Percentiles rank a stretch among this genome's conserved stretches.
These are phyloP conservation scores for Pichia sp. DNA, from an alignment of 1,139 yeast species.

Conservation along the genomic window DNA sequence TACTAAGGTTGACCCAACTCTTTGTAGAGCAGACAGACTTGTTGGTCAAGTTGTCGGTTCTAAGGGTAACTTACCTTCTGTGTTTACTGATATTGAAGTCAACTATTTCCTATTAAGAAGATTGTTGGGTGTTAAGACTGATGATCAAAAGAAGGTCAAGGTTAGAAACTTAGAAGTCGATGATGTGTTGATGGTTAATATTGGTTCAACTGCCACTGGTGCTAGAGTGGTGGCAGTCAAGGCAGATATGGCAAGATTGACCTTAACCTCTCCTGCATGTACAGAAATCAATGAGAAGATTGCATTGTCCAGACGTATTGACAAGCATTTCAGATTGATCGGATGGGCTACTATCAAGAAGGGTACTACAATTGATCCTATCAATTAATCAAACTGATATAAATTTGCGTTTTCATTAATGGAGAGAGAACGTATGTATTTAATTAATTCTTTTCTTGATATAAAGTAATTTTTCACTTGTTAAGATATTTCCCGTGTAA, in stretches of 20 bases:
- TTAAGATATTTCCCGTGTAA: neutral
- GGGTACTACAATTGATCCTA: constrained; percentile 83
- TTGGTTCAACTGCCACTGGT: constrained; percentile 99
- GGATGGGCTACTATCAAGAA: constrained; percentile 99
- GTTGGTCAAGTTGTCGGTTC: constrained; percentile 99
- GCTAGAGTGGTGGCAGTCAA: constrained; percentile 97
- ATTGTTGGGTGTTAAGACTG: constrained; percentile 96
- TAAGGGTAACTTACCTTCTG: constrained; percentile 90
- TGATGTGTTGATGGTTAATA: constrained; percentile 97
- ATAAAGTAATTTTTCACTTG: constrained; percentile 9
- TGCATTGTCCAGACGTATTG: constrained; percentile 97
- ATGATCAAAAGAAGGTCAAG: constrained; percentile 95
- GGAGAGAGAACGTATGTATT: constrained; percentile 15
- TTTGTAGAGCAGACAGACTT: constrained; percentile 98
- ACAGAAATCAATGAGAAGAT: constrained; percentile 97
- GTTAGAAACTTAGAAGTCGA: constrained; percentile 91
- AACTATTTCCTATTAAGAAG: constrained; percentile 96
- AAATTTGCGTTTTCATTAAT: constrained; percentile 7
- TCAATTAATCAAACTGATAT: constrained; percentile 31
- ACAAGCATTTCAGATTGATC: constrained; percentile 98
- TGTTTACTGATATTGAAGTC: constrained; percentile 95
- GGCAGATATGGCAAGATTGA: constrained; percentile 99
- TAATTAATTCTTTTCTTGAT: constrained; percentile 11
- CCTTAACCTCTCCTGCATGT: constrained; percentile 97
- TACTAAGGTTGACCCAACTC: constrained; percentile 96